Base-by-base conservation (phyloP, 768 basidiomycete species). In the Mycena epipterygia region DNA sequence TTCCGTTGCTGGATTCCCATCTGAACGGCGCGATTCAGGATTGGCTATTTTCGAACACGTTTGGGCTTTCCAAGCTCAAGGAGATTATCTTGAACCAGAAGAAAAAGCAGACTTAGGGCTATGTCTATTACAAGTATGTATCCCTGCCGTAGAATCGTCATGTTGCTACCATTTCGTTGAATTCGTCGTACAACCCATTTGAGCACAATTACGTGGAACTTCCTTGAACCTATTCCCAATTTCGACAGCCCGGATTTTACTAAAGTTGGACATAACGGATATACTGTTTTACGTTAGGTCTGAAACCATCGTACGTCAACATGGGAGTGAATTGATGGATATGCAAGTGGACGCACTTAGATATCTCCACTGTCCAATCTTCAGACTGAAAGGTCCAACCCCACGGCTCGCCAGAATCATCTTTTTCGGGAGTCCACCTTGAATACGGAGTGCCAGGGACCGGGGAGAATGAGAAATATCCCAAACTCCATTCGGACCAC, bases 351-450 rank as follows among this genome's bases (percentile, higher is more conserved):
- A 51, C 69, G 37, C 49, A 70, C 69, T 70, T 70, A 23, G 69
- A 70, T 30, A 70, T 70, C 39, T 66, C 69, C 8, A 70, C 64
- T 13, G 69, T 70, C 69, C 69, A 70, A 60, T 65, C 64, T 16
- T 65, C 63, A 14, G 69, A 70, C 13, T 52, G 57, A 23, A 58
- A 70, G 13, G 57, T 70, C 63, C 63, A 70, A 8, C 69, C 69
- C 69, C 69, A 70, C 2, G 39, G 1, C 19, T 65, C 64, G 5
- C 69, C 69, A 5, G 56, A 57, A 14, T 60, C 57, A 29, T 70
- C 69, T 2, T 57, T 25, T 23, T 64, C 64, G 17, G 69, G 69
- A 5, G 69, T 70, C 69, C 69, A 70, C 32, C 42, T 64, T 17
- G 7, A 19, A 30, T 60, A 33, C 21, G 69, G 69, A 29, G 21